Base-by-base conservation (phyloP, 139 green algal species). In the Ettlia oleoabundans region DNA sequence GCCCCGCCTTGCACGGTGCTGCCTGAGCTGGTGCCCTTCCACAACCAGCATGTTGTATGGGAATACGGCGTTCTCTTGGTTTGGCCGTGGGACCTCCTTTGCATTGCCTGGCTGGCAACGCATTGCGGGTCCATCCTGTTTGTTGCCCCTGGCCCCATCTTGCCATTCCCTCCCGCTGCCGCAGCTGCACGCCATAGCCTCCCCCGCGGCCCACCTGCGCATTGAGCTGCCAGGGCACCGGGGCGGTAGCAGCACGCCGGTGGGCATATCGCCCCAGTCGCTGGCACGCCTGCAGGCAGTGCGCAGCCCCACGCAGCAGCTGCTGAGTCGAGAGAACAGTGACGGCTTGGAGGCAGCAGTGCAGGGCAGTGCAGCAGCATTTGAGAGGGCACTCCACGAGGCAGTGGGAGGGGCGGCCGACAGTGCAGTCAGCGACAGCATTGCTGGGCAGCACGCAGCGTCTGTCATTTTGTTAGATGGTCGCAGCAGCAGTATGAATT, bases 241-340 rank as follows among this genome's bases (percentile, higher is more conserved):
- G 5, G 66, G 53, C 52, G 53, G 73, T 10, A 32, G 38, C 22
- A 40, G 8, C 43, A 63, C 70, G n/a, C 70, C 73, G 73, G 52
- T 47, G 53, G 53, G 37, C 35, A 13, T 38, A 4, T 55, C 53
- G 35, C 73, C 73, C 9, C 13, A 32, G 4, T 26, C 30, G 8
- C 13, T 69, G 33, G 73, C 40, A 21, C 73, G 53, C 22, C 40
- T 68, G 53, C 30, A 80, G 53, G 73, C 73, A 9, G 73, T 80
- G 22, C 62, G 73, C 73, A 80, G 73, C 73, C 73, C 73, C 52
- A 80, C 73, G 24, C 73, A 80, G 73, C 73, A 80, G 73, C 73
- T 80, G 73, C 53, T 80, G 35, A 80, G 53, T 22, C 53, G 73
- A 9, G 73, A 80, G 35, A 68, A 52, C 53, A 80, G 73, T 35